Base-by-base conservation (phyloP, 2,329 filamentous ascomycete species). In the Alternaria metachromatica region DNA sequence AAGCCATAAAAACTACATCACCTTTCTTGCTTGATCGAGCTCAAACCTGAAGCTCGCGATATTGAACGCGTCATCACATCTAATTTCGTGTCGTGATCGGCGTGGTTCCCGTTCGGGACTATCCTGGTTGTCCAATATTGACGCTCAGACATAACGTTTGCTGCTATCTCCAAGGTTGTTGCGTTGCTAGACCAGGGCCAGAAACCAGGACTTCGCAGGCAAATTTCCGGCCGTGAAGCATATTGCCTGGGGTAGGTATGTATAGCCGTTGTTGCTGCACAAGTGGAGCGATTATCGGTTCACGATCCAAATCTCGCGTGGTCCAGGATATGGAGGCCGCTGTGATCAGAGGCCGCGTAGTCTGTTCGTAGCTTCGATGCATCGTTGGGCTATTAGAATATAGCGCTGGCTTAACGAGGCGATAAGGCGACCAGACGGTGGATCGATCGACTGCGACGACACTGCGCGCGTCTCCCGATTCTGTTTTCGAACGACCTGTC, bases 1-100 rank as follows among this genome's bases (percentile, higher is more conserved):
- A 63, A 63, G 43, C 37, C 54, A 23, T 58, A 60, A 63, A 66
- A 48, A 12, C 6, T 41, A 48, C 26, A 37, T 28, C 18, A 45
- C 20, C 9, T 26, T 21, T 13, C 41, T 6, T 30, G 7, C n/a
- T 13, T 57, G 25, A 21, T 56, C 28, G 43, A 21, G 2, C 43
- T 21, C 9, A 3, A 6, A 4, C 3, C 1, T 37, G 20, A 23
- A 21, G 12, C 30, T 23, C 12, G 33, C 15, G 30, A 23, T 4
- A 41, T 41, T 41, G 49, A 12, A 20, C 15, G 20, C 49, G 53
- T 20, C 43, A 45, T 20, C 21, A 28, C 9, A 5, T 15, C 7
- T 20, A 10, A 9, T 26, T 30, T 23, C 21, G 11, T 26, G 21
- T 11, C 9, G 21, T 5, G 20, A 51, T 51, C 49, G 41, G 33